Evolutionary conservation across 1,284 basidiomycete species (phyloP).

Genomic region (Austroboletus novae-zelandiae): DNA sequence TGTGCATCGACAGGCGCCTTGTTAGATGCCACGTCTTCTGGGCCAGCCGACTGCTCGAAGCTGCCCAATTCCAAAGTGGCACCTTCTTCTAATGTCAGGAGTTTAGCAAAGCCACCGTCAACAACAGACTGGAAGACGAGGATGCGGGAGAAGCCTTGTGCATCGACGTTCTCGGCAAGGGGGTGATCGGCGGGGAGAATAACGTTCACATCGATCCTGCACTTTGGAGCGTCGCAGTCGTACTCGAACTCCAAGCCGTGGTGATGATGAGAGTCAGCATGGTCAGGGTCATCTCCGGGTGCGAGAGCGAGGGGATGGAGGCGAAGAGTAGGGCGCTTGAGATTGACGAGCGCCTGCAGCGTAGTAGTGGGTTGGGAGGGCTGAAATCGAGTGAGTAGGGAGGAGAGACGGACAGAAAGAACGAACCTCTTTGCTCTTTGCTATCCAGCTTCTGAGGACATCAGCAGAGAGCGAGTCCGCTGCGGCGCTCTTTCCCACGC

Average conservation of each 20-base stretch:
- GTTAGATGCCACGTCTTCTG: conserved; percentile 15
- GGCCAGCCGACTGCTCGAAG: conserved; percentile 43
- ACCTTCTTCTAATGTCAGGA: conserved; percentile 70
- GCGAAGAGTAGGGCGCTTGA: conserved; percentile 80
- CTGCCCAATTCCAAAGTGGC: conserved; percentile 70
- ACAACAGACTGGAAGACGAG: conserved; percentile 73
- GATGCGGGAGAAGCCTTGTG: conserved; percentile 48
- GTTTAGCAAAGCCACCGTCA: conserved; percentile 77
- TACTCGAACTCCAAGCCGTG: conserved; percentile 86
- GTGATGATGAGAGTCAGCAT: conserved; percentile 48
- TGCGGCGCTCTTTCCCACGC: conserved; percentile 27
- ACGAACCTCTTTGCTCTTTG: conserved; percentile 79
- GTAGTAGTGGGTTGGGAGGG: conserved; percentile 82
- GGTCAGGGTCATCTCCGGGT: conserved; percentile 41
- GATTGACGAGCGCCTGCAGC: conserved; percentile 86
- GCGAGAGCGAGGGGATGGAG: conserved; percentile 62
- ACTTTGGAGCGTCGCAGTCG: conserved; percentile 83
- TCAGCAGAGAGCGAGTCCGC: conserved; percentile 31
- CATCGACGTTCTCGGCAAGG: conserved; percentile 38
- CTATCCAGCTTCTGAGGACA: conserved; percentile 76
- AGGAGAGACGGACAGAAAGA: neutral
- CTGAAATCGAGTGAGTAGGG: conserved; percentile 36
- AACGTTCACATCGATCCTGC: conserved; percentile 72
- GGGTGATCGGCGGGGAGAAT: conserved; percentile 62
- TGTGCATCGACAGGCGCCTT: conserved; percentile 15